Evolutionary conservation across 2,329 filamentous ascomycete genomes (phyloP).

Genomic region (Monilinia fructigena): DNA sequence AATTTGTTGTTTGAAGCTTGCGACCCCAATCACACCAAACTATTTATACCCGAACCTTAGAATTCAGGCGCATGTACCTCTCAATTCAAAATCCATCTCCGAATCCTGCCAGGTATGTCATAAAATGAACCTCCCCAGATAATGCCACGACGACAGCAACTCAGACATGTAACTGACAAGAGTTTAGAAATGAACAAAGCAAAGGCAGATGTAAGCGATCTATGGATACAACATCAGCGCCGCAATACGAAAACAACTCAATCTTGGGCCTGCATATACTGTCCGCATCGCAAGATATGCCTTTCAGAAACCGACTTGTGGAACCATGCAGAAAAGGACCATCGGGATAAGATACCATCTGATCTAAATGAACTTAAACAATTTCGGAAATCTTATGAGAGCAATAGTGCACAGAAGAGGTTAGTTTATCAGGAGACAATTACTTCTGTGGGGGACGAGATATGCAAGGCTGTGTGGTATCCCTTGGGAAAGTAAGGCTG

Average conservation of each 20-base stretch:
- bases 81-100: neutral
- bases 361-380: slow-evolving; percentile 20
- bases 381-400: slow-evolving; percentile 26
- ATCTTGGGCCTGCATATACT: slow-evolving; percentile 31
- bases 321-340: slow-evolving; percentile 28
- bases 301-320: slow-evolving; percentile 26
- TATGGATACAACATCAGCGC: slow-evolving; percentile 34
- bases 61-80: neutral
- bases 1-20: too few species aligned
- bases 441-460: neutral
- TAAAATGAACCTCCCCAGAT: neutral
- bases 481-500: slow-evolving; percentile 24
- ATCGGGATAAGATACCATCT: slow-evolving; percentile 28
- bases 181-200: slow-evolving; percentile 15
- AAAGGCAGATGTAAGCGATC: slow-evolving; percentile 17
- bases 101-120: slow-evolving; percentile 3
- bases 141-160: slow-evolving; percentile 9
- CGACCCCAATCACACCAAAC: neutral
- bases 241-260: slow-evolving; percentile 28
- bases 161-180: slow-evolving; percentile 1
- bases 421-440: slow-evolving; percentile 12
- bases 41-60: neutral
- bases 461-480: neutral
- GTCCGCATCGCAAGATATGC: slow-evolving; percentile 28
- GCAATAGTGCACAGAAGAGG: slow-evolving; percentile 26